Evolutionary conservation across 768 basidiomycete species (phyloP).

Genomic region (Rhodotorula graminis): DNA sequence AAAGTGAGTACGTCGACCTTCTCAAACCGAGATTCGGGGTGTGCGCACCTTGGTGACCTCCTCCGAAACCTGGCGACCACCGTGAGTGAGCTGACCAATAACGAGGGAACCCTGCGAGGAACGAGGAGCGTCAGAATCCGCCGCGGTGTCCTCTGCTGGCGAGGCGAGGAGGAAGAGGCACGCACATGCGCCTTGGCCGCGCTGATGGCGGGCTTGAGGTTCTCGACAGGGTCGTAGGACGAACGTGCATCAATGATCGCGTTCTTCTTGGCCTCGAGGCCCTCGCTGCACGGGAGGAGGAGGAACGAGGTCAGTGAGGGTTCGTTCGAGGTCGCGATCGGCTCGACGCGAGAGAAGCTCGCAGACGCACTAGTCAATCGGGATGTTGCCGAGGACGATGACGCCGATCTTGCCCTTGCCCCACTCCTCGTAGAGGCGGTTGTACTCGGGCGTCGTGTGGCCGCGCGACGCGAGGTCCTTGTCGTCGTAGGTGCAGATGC

Average conservation of each 20-base stretch:
- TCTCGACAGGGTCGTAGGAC: slow-evolving; percentile 41
- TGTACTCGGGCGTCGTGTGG: slow-evolving; percentile 43
- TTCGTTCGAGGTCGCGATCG: background rate
- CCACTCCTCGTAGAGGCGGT: slow-evolving; percentile 45
- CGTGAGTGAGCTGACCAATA: slow-evolving; percentile 46
- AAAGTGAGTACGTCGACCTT: too few relatives aligned
- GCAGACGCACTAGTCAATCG: slow-evolving; percentile 36
- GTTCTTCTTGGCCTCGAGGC: slow-evolving; percentile 45
- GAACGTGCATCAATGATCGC: slow-evolving; percentile 39
- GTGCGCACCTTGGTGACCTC: slow-evolving; percentile 24
- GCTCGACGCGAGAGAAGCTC: background rate
- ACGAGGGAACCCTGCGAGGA: slow-evolving; percentile 30
- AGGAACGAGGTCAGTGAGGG: background rate
- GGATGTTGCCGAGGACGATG: slow-evolving; percentile 44
- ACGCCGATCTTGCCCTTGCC: slow-evolving; percentile 44
- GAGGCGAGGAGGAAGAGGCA: too few relatives aligned
- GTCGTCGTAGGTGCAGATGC: slow-evolving; percentile 43
- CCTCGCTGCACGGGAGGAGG: background rate
- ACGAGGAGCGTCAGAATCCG: too few relatives aligned
- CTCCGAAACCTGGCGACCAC: slow-evolving; percentile 39
- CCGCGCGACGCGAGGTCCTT: slow-evolving; percentile 41
- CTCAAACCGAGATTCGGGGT: background rate
- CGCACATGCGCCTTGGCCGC: slow-evolving; percentile 41
- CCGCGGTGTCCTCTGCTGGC: too few relatives aligned
- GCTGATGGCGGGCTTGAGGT: slow-evolving; percentile 42